A percentile compares a stretch with the other conserved stretches of the same genome.
These are phyloP conservation scores for Cryomyces antarcticus DNA, from an alignment of 495 filamentous ascomycete genomes.

Conservation along the genomic window DNA sequence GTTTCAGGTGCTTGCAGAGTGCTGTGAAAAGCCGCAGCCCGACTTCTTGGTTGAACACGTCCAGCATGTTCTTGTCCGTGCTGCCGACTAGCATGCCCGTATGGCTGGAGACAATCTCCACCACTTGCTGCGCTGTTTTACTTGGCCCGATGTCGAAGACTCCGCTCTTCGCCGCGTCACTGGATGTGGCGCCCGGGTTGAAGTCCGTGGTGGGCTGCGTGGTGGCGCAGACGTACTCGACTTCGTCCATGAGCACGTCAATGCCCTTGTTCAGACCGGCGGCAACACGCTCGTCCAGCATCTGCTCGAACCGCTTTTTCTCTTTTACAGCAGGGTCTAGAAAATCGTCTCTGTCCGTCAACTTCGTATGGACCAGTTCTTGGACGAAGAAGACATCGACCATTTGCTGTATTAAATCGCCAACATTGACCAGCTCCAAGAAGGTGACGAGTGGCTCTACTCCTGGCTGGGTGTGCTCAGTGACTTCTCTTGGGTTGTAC, in stretches of 20 bases:
- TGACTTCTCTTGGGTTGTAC: constrained; percentile 78
- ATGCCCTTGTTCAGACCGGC: constrained; percentile 94
- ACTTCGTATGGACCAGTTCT: constrained; percentile 60
- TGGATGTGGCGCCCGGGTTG: constrained; percentile 40
- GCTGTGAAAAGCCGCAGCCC: constrained; percentile 77
- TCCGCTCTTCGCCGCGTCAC: constrained; percentile 17
- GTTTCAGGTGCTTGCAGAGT: constrained; percentile 90
- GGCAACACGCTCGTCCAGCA: constrained; percentile 93
- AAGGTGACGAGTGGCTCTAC: constrained; percentile 91
- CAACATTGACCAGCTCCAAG: constrained; percentile 92
- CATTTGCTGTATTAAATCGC: constrained; percentile 97
- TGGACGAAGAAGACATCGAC: constrained; percentile 97
- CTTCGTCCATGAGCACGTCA: constrained; percentile 94
- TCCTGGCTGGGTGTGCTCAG: constrained; percentile 44
- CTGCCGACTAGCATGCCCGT: constrained; percentile 80
- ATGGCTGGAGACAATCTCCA: constrained; percentile 71
- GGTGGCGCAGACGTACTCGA: constrained; percentile 84
- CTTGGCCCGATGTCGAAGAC: constrained; percentile 65
- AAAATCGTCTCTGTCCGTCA: constrained; percentile 87
- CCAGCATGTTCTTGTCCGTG: constrained; percentile 91
- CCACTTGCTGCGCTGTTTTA: constrained; percentile 52
- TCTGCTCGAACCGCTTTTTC: constrained; percentile 98
- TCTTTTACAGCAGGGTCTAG: constrained; percentile 75
- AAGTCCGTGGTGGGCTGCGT: constrained; percentile 76
- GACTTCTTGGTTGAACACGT: constrained; percentile 97